A percentile compares a stretch with the other conserved stretches of the same genome.
Evolutionary conservation across 2,329 filamentous ascomycete genomes (phyloP).

Genomic region (Fusarium sp.): DNA sequence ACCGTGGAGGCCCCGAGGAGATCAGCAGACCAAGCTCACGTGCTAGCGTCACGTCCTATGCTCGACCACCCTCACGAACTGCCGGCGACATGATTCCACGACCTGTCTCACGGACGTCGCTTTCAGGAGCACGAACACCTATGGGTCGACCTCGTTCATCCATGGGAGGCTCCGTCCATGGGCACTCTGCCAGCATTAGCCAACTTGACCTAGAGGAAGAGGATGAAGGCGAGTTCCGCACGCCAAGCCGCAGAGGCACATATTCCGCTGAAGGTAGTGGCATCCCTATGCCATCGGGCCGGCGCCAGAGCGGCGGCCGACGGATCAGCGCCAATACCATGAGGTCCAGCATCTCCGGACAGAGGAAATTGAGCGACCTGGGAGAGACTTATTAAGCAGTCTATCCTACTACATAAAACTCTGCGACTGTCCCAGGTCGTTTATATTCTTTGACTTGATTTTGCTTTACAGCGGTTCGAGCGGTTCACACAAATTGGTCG

Average conservation of each 20-base stretch:
- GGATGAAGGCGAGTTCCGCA: constrained; percentile 60
- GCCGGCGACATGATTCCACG: constrained; percentile 67
- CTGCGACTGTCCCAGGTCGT: constrained; percentile 28
- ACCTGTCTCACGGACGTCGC: constrained; percentile 76
- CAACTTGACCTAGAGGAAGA: constrained; percentile 65
- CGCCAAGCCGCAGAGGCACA: constrained; percentile 69
- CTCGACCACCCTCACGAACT: constrained; percentile 67
- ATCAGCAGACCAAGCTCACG: constrained; percentile 78
- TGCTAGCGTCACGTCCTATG: constrained; percentile 72
- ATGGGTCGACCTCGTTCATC: constrained; percentile 80
- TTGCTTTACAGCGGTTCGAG: constrained; percentile 44
- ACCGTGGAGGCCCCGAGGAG: constrained; percentile 64
- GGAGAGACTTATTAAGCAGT: constrained; percentile 67
- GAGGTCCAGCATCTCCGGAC: constrained; percentile 53
- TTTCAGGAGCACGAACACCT: constrained; percentile 73
- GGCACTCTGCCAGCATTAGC: constrained; percentile 71
- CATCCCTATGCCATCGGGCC: constrained; percentile 62
- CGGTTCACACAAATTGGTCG: constrained; percentile 38
- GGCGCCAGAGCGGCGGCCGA: constrained; percentile 62
- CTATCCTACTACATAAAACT: constrained; percentile 15
- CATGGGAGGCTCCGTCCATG: constrained; percentile 74
- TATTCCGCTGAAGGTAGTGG: constrained; percentile 65
- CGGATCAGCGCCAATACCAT: constrained; percentile 58
- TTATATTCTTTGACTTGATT: constrained; percentile 41
- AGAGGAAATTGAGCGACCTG: constrained; percentile 63